phyloP scores from a whole-genome alignment of 805 yeast genomes.

The Helenozyma rhizophorensis region DNA sequence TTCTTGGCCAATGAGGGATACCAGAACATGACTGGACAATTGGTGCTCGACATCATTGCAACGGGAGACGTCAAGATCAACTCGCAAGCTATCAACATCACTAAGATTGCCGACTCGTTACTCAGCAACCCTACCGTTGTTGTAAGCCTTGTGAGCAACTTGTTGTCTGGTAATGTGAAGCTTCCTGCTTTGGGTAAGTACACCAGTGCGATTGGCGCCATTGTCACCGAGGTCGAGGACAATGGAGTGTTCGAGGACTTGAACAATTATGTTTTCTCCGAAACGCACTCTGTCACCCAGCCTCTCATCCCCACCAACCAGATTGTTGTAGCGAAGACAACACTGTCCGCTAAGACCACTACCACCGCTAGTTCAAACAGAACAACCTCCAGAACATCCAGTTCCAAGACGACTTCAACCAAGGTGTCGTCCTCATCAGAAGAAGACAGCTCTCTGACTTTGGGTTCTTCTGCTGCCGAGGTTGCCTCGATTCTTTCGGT shows the following conservation, averaged over 20 bases:
- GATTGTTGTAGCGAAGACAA: slow-evolving; percentile 14
- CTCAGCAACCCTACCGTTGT: slow-evolving; percentile 22
- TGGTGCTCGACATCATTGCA: slow-evolving; percentile 23
- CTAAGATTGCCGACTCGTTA: slow-evolving; percentile 20
- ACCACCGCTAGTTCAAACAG: slow-evolving; percentile 1
- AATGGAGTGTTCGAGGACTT: slow-evolving; percentile 36
- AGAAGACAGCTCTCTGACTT: too few relatives aligned
- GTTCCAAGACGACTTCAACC: background rate
- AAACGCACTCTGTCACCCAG: slow-evolving; percentile 13
- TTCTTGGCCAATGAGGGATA: slow-evolving; percentile 31
- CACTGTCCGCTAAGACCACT: background rate
- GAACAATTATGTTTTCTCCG: slow-evolving; percentile 31
- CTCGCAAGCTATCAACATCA: slow-evolving; percentile 22
- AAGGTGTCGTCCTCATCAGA: too few relatives aligned
- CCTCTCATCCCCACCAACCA: slow-evolving; percentile 14
- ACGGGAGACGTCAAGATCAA: slow-evolving; percentile 25
- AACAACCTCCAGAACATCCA: background rate
- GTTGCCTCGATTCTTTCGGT: slow-evolving; percentile 12
- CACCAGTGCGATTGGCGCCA: slow-evolving; percentile 25
- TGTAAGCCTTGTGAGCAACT: slow-evolving; percentile 17
- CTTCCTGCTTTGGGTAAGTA: slow-evolving; percentile 22
- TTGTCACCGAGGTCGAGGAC: slow-evolving; percentile 29
- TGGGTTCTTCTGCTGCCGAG: slow-evolving; percentile 5
- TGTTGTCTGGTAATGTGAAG: slow-evolving; percentile 20
- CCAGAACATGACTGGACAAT: slow-evolving; percentile 31